Conservation (phyloP, 192 early-diverging fungal genomes). For the Linnemannia schmuckeri region DNA sequence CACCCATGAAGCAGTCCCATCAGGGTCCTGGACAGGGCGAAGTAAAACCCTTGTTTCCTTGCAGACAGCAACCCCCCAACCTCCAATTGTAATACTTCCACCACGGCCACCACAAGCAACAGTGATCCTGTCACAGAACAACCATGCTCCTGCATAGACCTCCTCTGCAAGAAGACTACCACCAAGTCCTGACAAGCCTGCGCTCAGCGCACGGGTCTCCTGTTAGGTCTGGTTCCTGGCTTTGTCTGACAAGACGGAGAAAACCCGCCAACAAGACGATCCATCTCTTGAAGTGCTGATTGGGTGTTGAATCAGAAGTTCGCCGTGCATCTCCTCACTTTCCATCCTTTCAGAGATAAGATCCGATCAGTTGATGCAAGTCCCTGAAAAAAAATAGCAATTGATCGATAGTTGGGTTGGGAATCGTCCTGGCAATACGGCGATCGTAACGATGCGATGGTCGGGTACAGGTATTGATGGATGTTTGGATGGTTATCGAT, state of each 20-base stretch:
- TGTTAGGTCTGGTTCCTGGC: neutral
- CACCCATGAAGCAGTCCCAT: neutral
- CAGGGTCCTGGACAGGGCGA: neutral
- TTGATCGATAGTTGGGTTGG: neutral
- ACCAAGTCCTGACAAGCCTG: too few species aligned
- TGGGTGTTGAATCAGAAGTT: slow-evolving; percentile 5
- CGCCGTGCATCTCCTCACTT: neutral
- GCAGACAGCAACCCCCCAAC: neutral
- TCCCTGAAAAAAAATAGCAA: neutral
- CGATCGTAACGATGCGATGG: neutral
- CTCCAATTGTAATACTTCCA: neutral
- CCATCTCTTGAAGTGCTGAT: neutral
- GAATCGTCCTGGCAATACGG: neutral
- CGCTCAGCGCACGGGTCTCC: neutral
- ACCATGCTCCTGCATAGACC: neutral
- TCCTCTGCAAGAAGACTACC: too few species aligned
- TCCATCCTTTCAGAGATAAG: neutral
- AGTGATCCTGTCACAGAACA: neutral
- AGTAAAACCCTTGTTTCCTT: neutral
- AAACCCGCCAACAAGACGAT: neutral
- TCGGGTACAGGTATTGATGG: neutral
- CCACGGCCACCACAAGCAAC: neutral
- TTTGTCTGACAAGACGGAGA: neutral
- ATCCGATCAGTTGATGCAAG: neutral
- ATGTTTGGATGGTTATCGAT: slow-evolving; percentile 17